Conservation (phyloP, 768 basidiomycete species). For the Amanita jacksonii region DNA sequence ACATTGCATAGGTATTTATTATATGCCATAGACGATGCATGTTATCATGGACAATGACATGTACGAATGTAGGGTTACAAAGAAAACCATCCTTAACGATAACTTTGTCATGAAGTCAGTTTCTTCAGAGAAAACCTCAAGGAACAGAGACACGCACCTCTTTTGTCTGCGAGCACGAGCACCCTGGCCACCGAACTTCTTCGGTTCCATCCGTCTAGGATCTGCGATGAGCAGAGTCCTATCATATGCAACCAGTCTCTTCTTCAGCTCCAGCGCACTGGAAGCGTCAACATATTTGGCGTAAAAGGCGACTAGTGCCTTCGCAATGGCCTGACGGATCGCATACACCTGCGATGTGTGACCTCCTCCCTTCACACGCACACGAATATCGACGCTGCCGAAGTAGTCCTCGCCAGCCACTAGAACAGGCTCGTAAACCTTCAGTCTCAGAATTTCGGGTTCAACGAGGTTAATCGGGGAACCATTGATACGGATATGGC, state of each 20-base stretch:
- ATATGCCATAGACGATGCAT: slow-evolving; percentile 19
- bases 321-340: slow-evolving; percentile 97
- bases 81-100: slow-evolving; percentile 51
- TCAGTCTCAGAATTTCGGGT: slow-evolving; percentile 93
- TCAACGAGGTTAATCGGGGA: slow-evolving; percentile 93
- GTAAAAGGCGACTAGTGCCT: slow-evolving; percentile 96
- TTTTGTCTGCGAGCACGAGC: slow-evolving; percentile 98
- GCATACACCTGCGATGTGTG: slow-evolving; percentile 99
- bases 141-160: slow-evolving; percentile 45
- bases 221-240: slow-evolving; percentile 84
- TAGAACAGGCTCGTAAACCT: slow-evolving; percentile 96
- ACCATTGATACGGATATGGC: slow-evolving; percentile 93
- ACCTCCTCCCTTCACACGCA: slow-evolving; percentile 98
- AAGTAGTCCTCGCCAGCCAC: slow-evolving; percentile 89
- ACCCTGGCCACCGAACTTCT: slow-evolving; percentile 98
- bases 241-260: slow-evolving; percentile 95
- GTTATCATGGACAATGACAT: slow-evolving; percentile 24
- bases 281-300: slow-evolving; percentile 98
- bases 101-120: slow-evolving; percentile 38
- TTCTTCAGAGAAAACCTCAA: slow-evolving; percentile 2
- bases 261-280: slow-evolving; percentile 96
- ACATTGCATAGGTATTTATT: background rate
- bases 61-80: slow-evolving; percentile 31
- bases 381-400: slow-evolving; percentile 84
- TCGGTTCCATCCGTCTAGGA: slow-evolving; percentile 96